Evolutionary conservation across 108 stramenopile genomes (phyloP), one percentile per base, ranked within the genome.

Genomic region (Skeletonema potamos): DNA sequence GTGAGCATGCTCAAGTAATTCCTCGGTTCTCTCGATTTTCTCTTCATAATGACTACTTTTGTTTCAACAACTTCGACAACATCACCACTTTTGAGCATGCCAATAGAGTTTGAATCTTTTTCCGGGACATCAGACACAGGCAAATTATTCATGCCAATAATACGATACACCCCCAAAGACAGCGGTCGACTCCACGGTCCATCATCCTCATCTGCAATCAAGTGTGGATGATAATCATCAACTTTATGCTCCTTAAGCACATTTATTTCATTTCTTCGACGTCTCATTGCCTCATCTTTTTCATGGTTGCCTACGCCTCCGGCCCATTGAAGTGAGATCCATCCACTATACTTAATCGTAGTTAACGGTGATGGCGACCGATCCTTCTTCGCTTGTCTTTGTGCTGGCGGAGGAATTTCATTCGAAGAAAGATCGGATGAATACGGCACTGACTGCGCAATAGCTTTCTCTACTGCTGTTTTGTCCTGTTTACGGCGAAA

Each of bases 301-400:
- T 72, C 77, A 51, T 44, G 28, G 22, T 79, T 66, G 18, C 64
- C 60, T 12, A n/a, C 18, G 6, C 3, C 1, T 15, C 41, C 72
- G 0, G 68, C 73, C 80, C 80, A 81, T 28, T 70, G 67, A 7
- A 81, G 60, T 39, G 73, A 74, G 12, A 81, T 74, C 80, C 80
- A 81, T 18, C 80, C 80, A 22, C 12, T 39, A 46, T 74, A 81
- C 36, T 81, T 70, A 4, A 70, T 69, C 1, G 71, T 67, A n/a
- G 68, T 66, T 15, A 81, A 8, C 18, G 64, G 80, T 18, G 68
- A 72, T 30, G 63, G 54, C 6, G 73, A 74, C n/a, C 66, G 63
- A 22, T 13, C 13, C n/a, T 51, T 51, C 22, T 51, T 51, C 48
- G 5, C 27, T 29, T 22, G n/a, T 62, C 17, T 60, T 36, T 41